These are phyloP conservation scores for Solanum hybrid DNA, from an alignment of 305 asterid genomes.

Conservation along the genomic window DNA sequence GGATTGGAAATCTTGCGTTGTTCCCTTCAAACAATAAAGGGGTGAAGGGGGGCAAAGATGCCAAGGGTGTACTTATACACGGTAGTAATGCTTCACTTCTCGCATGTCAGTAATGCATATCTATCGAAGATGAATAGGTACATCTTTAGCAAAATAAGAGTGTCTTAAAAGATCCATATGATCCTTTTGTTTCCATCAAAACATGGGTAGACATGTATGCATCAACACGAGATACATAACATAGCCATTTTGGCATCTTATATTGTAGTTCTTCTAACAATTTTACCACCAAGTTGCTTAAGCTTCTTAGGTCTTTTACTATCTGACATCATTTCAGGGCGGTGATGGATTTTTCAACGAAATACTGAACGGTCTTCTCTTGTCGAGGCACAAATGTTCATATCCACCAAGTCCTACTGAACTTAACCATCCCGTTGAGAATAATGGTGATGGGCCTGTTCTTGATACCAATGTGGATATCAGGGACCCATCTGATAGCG, in stretches of 20 bases:
- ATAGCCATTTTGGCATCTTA: background rate
- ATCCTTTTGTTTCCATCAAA: background rate
- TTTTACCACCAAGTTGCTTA: background rate
- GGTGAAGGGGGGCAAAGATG: background rate
- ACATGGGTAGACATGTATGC: background rate
- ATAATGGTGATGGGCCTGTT: constrained; percentile 23
- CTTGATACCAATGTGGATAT: constrained; percentile 27
- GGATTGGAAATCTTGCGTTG: background rate
- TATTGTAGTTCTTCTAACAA: background rate
- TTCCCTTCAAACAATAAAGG: background rate
- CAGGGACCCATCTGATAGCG: constrained; percentile 34
- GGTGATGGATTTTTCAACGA: constrained; percentile 97
- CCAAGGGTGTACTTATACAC: background rate
- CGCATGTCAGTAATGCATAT: background rate
- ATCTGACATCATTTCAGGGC: constrained; percentile 47
- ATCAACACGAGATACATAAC: background rate
- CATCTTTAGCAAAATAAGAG: background rate
- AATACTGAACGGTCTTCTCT: constrained; percentile 76
- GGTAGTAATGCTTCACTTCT: background rate
- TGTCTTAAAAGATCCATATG: background rate
- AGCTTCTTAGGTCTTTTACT: constrained; percentile 2
- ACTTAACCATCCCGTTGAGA: constrained; percentile 24
- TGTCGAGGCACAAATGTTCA: constrained; percentile 78
- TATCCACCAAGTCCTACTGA: constrained; percentile 64
- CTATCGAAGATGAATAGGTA: background rate